phyloP scores from a whole-genome alignment of 2,329 filamentous ascomycete species.

The Leptographium procerum region DNA sequence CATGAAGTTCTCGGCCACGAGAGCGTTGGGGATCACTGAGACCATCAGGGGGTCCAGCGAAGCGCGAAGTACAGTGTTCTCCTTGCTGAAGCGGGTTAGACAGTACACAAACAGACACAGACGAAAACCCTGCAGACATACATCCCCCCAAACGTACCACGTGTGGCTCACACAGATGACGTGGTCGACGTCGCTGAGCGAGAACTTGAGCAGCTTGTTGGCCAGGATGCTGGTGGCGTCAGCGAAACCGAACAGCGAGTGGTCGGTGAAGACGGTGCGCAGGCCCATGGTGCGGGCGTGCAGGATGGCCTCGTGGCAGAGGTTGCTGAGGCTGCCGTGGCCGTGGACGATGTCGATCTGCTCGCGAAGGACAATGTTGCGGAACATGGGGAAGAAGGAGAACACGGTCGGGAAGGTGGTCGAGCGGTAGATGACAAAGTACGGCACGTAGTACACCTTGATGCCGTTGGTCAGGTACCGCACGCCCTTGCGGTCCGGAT shows the following conservation, averaged over 20 bases:
- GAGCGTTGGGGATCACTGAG: constrained; percentile 93
- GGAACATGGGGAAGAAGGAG: constrained; percentile 95
- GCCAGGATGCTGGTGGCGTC: constrained; percentile 92
- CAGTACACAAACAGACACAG: background rate
- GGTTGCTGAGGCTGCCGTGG: constrained; percentile 84
- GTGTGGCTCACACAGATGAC: constrained; percentile 98
- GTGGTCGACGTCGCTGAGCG: constrained; percentile 91
- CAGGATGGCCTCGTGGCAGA: constrained; percentile 89
- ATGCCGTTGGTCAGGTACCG: constrained; percentile 95
- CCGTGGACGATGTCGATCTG: constrained; percentile 95
- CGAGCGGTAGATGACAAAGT: constrained; percentile 88
- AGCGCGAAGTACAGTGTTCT: constrained; percentile 90
- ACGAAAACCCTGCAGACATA: background rate
- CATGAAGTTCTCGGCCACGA: constrained; percentile 91
- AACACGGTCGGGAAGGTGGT: constrained; percentile 94
- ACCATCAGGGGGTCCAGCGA: constrained; percentile 95
- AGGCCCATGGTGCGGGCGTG: constrained; percentile 95
- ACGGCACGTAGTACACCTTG: constrained; percentile 96
- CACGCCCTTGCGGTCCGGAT: constrained; percentile 80
- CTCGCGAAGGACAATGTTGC: constrained; percentile 90
- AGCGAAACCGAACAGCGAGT: constrained; percentile 93
- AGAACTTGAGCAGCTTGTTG: constrained; percentile 96
- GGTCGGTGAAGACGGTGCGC: constrained; percentile 92
- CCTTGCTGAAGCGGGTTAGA: constrained; percentile 53
- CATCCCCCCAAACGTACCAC: constrained; percentile 43